A percentile compares a stretch with the other conserved stretches of the same genome.
Evolutionary conservation across 1,139 yeast genomes (phyloP).

Genomic region (Sugiyamaella novakii): DNA sequence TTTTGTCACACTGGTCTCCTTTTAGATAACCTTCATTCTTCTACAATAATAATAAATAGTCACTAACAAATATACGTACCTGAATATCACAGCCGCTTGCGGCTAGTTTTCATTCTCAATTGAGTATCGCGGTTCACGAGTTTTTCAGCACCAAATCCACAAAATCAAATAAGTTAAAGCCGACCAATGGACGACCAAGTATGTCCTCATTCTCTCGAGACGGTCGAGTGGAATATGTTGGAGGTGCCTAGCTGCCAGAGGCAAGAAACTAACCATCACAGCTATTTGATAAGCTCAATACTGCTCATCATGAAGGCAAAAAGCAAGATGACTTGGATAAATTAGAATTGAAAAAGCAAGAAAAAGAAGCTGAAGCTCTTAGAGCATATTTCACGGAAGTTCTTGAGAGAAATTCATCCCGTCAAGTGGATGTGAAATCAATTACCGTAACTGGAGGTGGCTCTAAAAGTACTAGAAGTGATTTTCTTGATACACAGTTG

Average conservation of each 20-base stretch:
- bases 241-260: too few relatives aligned
- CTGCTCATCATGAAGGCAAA: constrained; percentile 22
- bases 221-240: too few relatives aligned
- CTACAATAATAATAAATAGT: too few relatives aligned
- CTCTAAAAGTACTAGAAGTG: constrained; percentile 23
- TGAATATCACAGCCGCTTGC: neutral
- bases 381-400: constrained; percentile 24
- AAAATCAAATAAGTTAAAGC: too few relatives aligned
- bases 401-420: constrained; percentile 21
- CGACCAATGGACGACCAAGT: constrained; percentile 25
- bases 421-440: constrained; percentile 24
- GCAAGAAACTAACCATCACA: too few relatives aligned
- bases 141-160: neutral
- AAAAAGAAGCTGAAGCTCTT: constrained; percentile 11
- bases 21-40: too few relatives aligned
- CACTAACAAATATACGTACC: too few relatives aligned
- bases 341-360: constrained; percentile 11
- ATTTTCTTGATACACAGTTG: constrained; percentile 27
- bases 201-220: too few relatives aligned
- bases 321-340: constrained; percentile 13
- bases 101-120: constrained; percentile 6
- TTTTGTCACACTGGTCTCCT: too few relatives aligned
- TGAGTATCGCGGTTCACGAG: constrained; percentile 9
- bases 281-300: constrained; percentile 26
- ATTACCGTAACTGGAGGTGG: constrained; percentile 29